Evolutionary conservation across 352 stramenopile genomes (phyloP), one percentile per base, ranked within the genome.

Genomic region (Globisporangium barbulae): DNA sequence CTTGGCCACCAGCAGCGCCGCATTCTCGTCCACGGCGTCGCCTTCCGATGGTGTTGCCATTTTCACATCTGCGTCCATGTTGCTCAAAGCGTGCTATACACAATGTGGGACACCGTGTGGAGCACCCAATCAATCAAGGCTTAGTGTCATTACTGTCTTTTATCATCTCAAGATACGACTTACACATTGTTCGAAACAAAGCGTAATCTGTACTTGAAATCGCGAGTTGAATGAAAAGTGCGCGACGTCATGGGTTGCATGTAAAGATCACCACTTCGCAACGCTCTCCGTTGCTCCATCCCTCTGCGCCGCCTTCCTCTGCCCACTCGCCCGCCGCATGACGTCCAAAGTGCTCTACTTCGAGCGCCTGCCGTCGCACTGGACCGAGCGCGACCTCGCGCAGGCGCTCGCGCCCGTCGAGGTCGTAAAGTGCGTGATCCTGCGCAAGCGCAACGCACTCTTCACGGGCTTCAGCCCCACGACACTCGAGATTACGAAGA

Each of bases 271-370:
- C 41, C 41, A 67, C 53, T 21, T 50, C 44, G 61, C 17, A 33
- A 31, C 7, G 49, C 35, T 41, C 4, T 41, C 39, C 12, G 12
- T n/a, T 13, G 10, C 41, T 21, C 7, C 42, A 2, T 22, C 57
- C 19, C 41, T 25, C 15, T 21, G 28, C 19, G 10, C 48, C 6
- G 19, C 52, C 65, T 63, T 5, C 12, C 39, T 44, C 39, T n/a
- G 12, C 41, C 33, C 28, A 13, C 30, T 39, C 19, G 15, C 49
- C 13, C n/a, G 13, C 53, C 65, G 64, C 49, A 60, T 61, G 72
- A 58, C 70, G 37, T 85, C 77, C 63, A 84, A 82, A 56, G 78
- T 86, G 64, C 63, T 86, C 25, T 83, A 79, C 71, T 60, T 86
- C 41, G 78, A 84, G 54, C 65, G 67, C 63, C 59, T 86, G 53